Conservation (phyloP, 1,139 yeast genomes). For the Pichia sp. region DNA sequence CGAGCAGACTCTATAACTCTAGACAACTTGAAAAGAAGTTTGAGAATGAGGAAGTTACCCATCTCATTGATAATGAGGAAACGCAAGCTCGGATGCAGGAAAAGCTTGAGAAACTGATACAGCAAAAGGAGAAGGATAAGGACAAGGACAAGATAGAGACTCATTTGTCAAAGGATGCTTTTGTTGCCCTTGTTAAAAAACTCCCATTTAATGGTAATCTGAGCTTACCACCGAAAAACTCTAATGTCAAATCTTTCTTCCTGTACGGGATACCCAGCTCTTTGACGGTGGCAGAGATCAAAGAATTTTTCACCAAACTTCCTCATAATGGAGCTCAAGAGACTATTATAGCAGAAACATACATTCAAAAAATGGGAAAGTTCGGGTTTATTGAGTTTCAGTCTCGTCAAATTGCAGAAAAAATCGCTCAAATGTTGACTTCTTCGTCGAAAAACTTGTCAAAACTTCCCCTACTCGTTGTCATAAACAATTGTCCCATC, state of each 20-base stretch:
- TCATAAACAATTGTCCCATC: constrained; percentile 43
- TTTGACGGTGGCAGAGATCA: constrained; percentile 55
- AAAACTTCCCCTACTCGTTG: constrained; percentile 30
- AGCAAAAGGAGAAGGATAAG: background rate
- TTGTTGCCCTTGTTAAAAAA: constrained; percentile 43
- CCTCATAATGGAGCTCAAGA: constrained; percentile 29
- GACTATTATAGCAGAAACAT: constrained; percentile 31
- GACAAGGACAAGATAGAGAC: background rate
- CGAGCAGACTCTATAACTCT: constrained; percentile 48
- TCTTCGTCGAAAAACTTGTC: constrained; percentile 11
- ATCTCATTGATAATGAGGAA: constrained; percentile 26
- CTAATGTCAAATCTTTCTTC: constrained; percentile 46
- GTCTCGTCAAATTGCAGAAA: constrained; percentile 46
- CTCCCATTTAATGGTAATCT: constrained; percentile 58
- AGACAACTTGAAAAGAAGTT: constrained; percentile 37
- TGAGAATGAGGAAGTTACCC: constrained; percentile 15
- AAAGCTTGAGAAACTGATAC: background rate
- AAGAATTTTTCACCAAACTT: constrained; percentile 37
- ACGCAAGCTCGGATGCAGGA: background rate
- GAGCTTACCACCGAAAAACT: constrained; percentile 35
- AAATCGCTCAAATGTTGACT: constrained; percentile 33
- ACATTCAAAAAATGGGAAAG: constrained; percentile 53
- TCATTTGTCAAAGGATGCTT: constrained; percentile 30
- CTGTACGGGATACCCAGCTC: constrained; percentile 65
- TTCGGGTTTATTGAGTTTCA: constrained; percentile 59